These are phyloP conservation scores for Solanum pinnatisectum DNA, from an alignment of 257 asterid species.

Conservation along the genomic window DNA sequence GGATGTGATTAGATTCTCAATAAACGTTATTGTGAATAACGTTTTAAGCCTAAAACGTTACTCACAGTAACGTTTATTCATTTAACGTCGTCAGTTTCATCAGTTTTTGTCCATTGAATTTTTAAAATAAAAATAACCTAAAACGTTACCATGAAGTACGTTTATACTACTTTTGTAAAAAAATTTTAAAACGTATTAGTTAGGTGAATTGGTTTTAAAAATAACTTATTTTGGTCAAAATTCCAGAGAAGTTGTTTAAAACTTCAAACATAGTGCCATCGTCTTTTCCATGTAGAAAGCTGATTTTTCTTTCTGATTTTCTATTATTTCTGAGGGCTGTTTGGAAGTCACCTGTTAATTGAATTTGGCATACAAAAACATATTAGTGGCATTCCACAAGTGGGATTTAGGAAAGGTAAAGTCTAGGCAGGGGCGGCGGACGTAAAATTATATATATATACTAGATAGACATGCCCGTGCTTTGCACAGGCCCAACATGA, in stretches of 20 bases:
- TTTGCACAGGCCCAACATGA: not conserved
- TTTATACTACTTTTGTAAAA: too few relatives aligned
- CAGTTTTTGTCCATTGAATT: too few relatives aligned
- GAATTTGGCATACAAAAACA: not conserved
- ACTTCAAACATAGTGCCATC: not conserved
- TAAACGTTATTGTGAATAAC: too few relatives aligned
- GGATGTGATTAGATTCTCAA: too few relatives aligned
- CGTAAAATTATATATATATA: too few relatives aligned
- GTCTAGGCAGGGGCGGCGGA: not conserved
- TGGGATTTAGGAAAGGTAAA: not conserved
- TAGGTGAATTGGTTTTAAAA: too few relatives aligned
- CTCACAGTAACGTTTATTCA: too few relatives aligned
- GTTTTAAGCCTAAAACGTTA: too few relatives aligned
- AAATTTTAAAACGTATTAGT: too few relatives aligned
- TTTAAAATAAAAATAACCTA: too few relatives aligned
- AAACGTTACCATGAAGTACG: fast-evolving
- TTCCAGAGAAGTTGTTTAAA: not conserved
- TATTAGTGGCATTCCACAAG: not conserved
- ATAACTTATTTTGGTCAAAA: too few relatives aligned
- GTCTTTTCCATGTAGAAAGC: not conserved
- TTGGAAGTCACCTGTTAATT: not conserved
- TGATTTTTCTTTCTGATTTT: not conserved
- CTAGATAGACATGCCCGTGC: not conserved
- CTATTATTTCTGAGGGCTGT: not conserved
- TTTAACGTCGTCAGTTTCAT: too few relatives aligned